phyloP scores from a whole-genome alignment of 305 asterid species.

The Plantago lanceolata region DNA sequence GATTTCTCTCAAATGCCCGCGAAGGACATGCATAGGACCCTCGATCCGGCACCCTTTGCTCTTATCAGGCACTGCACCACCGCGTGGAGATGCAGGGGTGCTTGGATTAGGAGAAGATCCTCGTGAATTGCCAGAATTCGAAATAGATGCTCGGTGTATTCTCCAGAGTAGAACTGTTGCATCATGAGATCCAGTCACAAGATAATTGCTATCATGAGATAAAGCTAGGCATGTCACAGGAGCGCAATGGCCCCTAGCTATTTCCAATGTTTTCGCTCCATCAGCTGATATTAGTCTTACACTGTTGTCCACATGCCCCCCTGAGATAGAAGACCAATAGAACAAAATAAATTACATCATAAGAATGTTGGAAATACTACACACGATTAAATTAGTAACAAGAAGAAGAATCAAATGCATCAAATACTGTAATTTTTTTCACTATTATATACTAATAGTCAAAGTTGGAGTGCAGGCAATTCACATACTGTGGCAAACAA shows the following conservation, averaged over 20 bases:
- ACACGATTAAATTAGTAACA: conserved; percentile 13
- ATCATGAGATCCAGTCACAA: conserved; percentile 90
- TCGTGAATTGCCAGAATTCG: conserved; percentile 43
- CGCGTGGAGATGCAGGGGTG: conserved; percentile 52
- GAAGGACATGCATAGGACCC: conserved; percentile 88
- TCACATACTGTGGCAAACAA: not conserved
- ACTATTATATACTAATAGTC: too few species aligned
- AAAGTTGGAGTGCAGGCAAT: too few species aligned
- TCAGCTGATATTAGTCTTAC: conserved; percentile 85
- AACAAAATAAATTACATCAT: conserved; percentile 2
- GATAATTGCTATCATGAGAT: conserved; percentile 81
- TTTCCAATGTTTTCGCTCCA: conserved; percentile 90
- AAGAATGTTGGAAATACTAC: conserved; percentile 9
- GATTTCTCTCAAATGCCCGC: conserved; percentile 87
- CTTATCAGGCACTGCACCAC: conserved; percentile 40
- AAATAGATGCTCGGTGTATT: conserved; percentile 55
- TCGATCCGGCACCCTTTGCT: conserved; percentile 60
- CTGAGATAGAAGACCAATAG: conserved; percentile 40
- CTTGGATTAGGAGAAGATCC: conserved; percentile 52
- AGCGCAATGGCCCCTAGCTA: conserved; percentile 94
- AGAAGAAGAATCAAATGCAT: conserved; percentile 21
- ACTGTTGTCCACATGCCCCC: conserved; percentile 94
- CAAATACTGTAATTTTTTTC: not conserved
- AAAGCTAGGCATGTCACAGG: conserved; percentile 84
- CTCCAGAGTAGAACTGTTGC: conserved; percentile 85